Evolutionary conservation across 768 basidiomycete species (phyloP).

Genomic region (Trametes cubensis): DNA sequence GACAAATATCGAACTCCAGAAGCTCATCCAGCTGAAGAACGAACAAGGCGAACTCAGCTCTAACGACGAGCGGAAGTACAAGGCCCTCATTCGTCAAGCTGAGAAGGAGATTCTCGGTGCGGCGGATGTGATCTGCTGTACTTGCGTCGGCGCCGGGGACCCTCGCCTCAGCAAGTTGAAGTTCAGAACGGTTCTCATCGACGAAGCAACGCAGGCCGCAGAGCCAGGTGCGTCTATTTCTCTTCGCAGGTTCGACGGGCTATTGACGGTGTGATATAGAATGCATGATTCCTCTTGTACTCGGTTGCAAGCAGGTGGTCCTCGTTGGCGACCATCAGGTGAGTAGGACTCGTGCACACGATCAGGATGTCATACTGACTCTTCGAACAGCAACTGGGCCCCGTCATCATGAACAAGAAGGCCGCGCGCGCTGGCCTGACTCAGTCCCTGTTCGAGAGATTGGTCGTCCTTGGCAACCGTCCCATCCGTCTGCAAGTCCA

Average conservation of each 20-base stretch:
- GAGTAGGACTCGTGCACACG: slow-evolving; percentile 12
- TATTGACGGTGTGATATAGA: slow-evolving; percentile 52
- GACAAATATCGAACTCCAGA: slow-evolving; percentile 95
- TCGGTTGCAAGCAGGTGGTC: slow-evolving; percentile 98
- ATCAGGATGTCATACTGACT: slow-evolving; percentile 16
- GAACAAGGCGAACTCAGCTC: slow-evolving; percentile 97
- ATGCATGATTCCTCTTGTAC: slow-evolving; percentile 98
- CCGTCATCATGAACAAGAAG: slow-evolving; percentile 99
- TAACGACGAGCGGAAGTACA: slow-evolving; percentile 97
- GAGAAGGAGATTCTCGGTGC: slow-evolving; percentile 96
- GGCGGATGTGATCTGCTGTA: slow-evolving; percentile 98
- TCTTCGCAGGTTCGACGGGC: neutral
- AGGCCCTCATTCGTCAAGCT: slow-evolving; percentile 90
- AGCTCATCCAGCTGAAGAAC: slow-evolving; percentile 95
- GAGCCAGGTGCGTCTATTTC: slow-evolving; percentile 72
- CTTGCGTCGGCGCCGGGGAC: slow-evolving; percentile 97
- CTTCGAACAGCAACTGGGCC: slow-evolving; percentile 79
- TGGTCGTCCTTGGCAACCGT: slow-evolving; percentile 92
- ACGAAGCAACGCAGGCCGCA: slow-evolving; percentile 97
- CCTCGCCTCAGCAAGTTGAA: slow-evolving; percentile 95
- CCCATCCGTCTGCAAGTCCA: slow-evolving; percentile 99
- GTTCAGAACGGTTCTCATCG: slow-evolving; percentile 97
- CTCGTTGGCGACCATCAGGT: slow-evolving; percentile 91
- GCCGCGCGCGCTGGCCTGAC: slow-evolving; percentile 98
- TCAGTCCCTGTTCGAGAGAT: slow-evolving; percentile 96